Evolutionary conservation across 2,329 filamentous ascomycete genomes (phyloP).

Genomic region (Rhynchosporium secalis): DNA sequence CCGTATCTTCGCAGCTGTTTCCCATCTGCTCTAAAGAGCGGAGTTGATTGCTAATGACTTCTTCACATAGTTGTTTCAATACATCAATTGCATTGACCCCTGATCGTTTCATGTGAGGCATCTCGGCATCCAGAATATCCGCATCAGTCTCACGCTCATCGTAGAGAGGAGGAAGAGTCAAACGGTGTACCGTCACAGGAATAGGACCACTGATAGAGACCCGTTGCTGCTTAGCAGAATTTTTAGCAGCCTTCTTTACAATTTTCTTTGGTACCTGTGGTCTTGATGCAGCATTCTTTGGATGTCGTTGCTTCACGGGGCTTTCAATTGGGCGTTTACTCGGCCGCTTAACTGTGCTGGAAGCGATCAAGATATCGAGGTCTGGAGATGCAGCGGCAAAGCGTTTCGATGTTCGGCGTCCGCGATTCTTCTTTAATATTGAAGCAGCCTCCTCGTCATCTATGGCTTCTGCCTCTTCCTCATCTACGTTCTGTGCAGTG

Average conservation of each 20-base stretch:
- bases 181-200: conserved; percentile 61
- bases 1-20: conserved; percentile 46
- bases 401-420: conserved; percentile 36
- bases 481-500: conserved; percentile 26
- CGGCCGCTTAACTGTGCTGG: conserved; percentile 36
- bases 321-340: conserved; percentile 22
- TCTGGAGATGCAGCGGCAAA: conserved; percentile 39
- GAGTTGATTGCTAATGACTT: conserved; percentile 55
- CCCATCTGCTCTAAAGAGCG: conserved; percentile 48
- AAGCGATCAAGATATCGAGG: conserved; percentile 43
- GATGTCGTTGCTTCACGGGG: conserved; percentile 31
- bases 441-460: conserved; percentile 41
- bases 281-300: conserved; percentile 22
- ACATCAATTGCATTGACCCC: conserved; percentile 65
- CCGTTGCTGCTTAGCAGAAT: conserved; percentile 32
- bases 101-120: conserved; percentile 53
- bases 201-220: conserved; percentile 47
- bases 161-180: conserved; percentile 49
- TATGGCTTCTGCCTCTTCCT: conserved; percentile 40
- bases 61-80: conserved; percentile 60
- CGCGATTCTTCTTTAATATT: conserved; percentile 43
- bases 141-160: conserved; percentile 46
- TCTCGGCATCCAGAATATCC: conserved; percentile 51
- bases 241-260: conserved; percentile 31
- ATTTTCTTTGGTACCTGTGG: conserved; percentile 31